These are phyloP conservation scores for Aspergillus steynii DNA, from an alignment of 495 filamentous ascomycete species.

Conservation along the genomic window DNA sequence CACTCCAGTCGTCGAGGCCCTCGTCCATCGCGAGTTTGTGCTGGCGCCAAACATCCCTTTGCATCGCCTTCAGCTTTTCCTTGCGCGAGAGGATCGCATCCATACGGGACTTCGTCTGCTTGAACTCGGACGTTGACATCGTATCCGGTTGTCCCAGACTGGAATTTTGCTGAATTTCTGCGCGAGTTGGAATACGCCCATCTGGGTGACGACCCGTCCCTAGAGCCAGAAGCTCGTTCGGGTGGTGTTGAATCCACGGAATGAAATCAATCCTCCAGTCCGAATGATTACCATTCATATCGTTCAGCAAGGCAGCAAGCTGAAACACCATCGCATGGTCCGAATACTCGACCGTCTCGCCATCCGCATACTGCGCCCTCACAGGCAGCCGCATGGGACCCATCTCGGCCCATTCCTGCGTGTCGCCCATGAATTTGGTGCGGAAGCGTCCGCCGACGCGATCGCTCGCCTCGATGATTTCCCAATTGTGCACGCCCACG, in stretches of 20 bases:
- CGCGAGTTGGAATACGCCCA: conserved; percentile 41
- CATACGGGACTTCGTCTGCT: conserved; percentile 17
- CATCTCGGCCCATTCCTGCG: conserved; percentile 67
- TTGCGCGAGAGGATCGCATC: conserved; percentile 19
- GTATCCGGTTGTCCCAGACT: conserved; percentile 18
- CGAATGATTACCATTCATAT: conserved; percentile 49
- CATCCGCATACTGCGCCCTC: conserved; percentile 23
- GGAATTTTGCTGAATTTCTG: conserved; percentile 29
- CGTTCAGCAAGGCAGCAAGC: conserved; percentile 56
- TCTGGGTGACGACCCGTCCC: conserved; percentile 51
- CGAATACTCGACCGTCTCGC: conserved; percentile 47
- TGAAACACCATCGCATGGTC: conserved; percentile 62
- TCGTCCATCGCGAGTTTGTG: conserved; percentile 28
- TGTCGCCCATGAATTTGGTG: conserved; percentile 57
- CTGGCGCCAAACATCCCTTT: conserved; percentile 23
- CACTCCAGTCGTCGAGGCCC: conserved; percentile 30
- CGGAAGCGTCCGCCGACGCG: conserved; percentile 57
- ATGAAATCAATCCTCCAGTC: conserved; percentile 61
- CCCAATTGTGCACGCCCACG: conserved; percentile 52
- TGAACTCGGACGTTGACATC: conserved; percentile 15
- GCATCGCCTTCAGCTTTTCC: conserved; percentile 23
- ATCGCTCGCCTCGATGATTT: conserved; percentile 49
- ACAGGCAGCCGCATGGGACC: conserved; percentile 63
- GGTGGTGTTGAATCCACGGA: conserved; percentile 57
- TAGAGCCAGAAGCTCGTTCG: conserved; percentile 52